Evolutionary conservation across 2,329 filamentous ascomycete genomes (phyloP).

Genomic region (Madurella fahalii): DNA sequence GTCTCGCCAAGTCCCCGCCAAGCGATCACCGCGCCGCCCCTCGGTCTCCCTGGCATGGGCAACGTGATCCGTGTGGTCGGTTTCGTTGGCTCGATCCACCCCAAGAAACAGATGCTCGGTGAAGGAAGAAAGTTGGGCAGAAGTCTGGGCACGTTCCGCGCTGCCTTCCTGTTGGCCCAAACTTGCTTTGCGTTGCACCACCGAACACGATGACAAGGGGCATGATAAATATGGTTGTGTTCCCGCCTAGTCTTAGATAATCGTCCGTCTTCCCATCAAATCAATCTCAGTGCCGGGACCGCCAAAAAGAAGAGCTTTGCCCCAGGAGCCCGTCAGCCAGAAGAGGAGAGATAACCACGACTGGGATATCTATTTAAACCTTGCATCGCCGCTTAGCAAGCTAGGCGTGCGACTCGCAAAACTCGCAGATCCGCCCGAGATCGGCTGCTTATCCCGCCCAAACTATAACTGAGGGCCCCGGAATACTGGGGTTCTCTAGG

Average conservation of each 20-base stretch:
- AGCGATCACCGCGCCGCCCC: conserved; percentile 8
- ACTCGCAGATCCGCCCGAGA: not conserved
- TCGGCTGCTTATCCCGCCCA: not conserved
- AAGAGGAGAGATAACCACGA: not conserved
- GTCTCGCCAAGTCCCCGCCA: conserved; percentile 6
- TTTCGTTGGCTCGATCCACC: conserved; percentile 9
- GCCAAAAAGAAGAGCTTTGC: not conserved
- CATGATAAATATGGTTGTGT: conserved; percentile 5
- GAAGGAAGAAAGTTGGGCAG: conserved; percentile 8
- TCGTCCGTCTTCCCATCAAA: not conserved
- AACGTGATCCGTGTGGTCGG: conserved; percentile 21
- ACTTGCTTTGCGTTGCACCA: not conserved
- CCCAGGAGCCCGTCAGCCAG: not conserved
- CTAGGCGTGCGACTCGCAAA: not conserved
- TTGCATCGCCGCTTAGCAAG: not conserved
- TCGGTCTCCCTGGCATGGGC: conserved; percentile 13
- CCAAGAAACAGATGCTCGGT: not conserved
- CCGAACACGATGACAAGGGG: conserved; percentile 2
- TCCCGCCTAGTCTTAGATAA: not conserved
- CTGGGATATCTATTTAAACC: not conserved
- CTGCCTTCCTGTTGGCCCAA: not conserved
- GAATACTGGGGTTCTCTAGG: not conserved
- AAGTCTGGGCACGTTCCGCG: not conserved
- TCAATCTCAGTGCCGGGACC: not conserved
- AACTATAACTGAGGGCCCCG: not conserved